Base-by-base conservation (phyloP, 2,329 filamentous ascomycete species). In the Aspergillus versicolor region DNA sequence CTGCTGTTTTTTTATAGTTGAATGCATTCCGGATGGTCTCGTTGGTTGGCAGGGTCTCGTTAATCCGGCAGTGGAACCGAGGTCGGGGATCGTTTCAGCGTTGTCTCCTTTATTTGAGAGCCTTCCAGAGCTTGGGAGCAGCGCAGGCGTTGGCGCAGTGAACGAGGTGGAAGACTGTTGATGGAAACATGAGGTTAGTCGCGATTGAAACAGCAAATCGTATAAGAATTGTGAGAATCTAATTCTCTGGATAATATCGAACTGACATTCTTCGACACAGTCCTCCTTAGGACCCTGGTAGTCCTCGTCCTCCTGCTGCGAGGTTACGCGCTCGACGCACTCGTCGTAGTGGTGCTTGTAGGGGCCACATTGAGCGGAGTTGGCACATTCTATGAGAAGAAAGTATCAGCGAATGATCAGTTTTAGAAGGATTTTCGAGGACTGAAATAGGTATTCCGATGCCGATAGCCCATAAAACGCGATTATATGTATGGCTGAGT, bases 191-290 rank as follows among this genome's bases (percentile, higher is more conserved):
- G 27, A 19, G 11, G 27, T 50, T 52, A 22, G 54, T 40, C 42
- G 40, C 43, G 11, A n/a, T 17, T n/a, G 30, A 24, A 15, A 43
- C 4, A 41, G 34, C 15, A 37, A 5, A 13, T 37, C 5, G 15
- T n/a, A n/a, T n/a, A 37, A n/a, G 15, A 37, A 37, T 37, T 13
- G 34, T n/a, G 34, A n/a, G 5, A 37, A 6, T 37, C 22, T 17
- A 24, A 40, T 38, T 17, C 44, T 7, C 15, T n/a, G 5, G 34
- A n/a, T 37, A 37, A n/a, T 32, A 37, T 47, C 40, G 22, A 12
- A 86, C 92, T 79, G 89, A 97, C 94, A 99, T 84, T 99, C 94
- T 84, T 99, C 94, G 67, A 97, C 91, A 72, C 94, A 99, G 82
- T 97, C 92, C 85, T 99, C 94, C 71, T 90, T 87, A 69, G 88